Base-by-base conservation (phyloP, 768 basidiomycete species). In the Mycena vulgaris region DNA sequence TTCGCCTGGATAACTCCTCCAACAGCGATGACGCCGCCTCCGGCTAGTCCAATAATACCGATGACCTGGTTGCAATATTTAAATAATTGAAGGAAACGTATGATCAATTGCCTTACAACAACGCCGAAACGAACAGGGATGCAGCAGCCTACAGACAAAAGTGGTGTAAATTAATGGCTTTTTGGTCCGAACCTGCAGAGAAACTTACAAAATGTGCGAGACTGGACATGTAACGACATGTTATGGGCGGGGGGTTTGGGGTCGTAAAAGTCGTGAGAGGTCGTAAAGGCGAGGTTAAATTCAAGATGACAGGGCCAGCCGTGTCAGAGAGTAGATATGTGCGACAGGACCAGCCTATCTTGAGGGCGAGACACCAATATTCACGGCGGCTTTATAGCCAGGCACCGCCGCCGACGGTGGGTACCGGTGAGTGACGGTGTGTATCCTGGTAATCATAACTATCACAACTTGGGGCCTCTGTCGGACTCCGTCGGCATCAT, bases 261-360 rank as follows among this genome's bases (percentile, higher is more conserved):
- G 49, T 65, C 64, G 63, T 63, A 35, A 48, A 61, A 42, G 51
- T 68, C 63, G 70, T 74, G 52, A 78, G 51, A 64, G 62, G 69
- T 76, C 59, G 66, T 67, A 49, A 60, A 66, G 68, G 52, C 52
- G 61, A 68, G 62, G 53, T 40, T 25, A 48, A 48, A 2, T 60
- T 35, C 4, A 48, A 33, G 52, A 69, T 66, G 65, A 62, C 78
- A 76, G 79, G 77, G 75, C 77, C 76, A 78, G 78, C 80, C 79
- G 78, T 79, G 75, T 72, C 69, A 68, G 69, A 68, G 45, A 60
- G 63, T 62, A 66, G 68, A 45, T 47, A 70, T 71, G 75, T 75
- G 77, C 80, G 80, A 78, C 74, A 86, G 86, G 85, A 79, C 85
- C 85, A 86, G 86, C 85, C 83, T 84, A 83, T 83, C 79, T 65